Evolutionary conservation across 768 basidiomycete genomes (phyloP).

Genomic region (Imleria badia): DNA sequence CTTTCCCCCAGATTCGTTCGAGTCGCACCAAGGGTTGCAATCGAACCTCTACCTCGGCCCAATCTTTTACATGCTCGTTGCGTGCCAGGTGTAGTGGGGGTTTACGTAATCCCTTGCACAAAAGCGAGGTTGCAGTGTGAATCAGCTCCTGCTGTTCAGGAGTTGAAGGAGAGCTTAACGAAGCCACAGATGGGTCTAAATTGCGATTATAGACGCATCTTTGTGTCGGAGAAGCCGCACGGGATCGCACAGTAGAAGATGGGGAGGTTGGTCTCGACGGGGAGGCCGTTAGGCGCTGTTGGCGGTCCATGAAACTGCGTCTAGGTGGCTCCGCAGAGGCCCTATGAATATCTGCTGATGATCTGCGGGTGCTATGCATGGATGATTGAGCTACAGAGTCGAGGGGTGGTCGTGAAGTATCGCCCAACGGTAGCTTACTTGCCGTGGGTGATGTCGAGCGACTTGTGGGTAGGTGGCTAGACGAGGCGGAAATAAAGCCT

Average conservation of each 20-base stretch:
- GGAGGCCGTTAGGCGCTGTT: conserved; percentile 24
- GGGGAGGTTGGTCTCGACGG: conserved; percentile 42
- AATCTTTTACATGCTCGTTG: conserved; percentile 54
- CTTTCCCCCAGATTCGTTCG: conserved; percentile 78
- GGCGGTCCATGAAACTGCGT: conserved; percentile 24
- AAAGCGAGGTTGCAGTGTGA: conserved; percentile 57
- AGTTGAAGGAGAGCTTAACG: conserved; percentile 47
- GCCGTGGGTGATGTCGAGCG: conserved; percentile 30
- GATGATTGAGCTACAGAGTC: conserved; percentile 21
- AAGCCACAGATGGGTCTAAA: conserved; percentile 59
- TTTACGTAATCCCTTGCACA: conserved; percentile 66
- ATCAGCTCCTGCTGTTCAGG: conserved; percentile 68
- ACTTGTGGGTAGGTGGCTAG: conserved; percentile 47
- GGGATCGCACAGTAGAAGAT: conserved; percentile 43
- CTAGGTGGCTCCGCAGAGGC: conserved; percentile 27
- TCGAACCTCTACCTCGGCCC: conserved; percentile 74
- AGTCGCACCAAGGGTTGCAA: conserved; percentile 59
- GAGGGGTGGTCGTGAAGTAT: conserved; percentile 16
- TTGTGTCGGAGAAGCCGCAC: conserved; percentile 47
- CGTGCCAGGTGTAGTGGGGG: conserved; percentile 57
- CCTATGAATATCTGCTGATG: conserved; percentile 41
- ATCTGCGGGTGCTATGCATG: conserved; percentile 33
- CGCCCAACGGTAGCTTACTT: conserved; percentile 29
- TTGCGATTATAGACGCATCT: conserved; percentile 54
- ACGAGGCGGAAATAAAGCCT: conserved; percentile 47